Evolutionary conservation across 352 stramenopile genomes (phyloP).

Genomic region (Globisporangium parvum): DNA sequence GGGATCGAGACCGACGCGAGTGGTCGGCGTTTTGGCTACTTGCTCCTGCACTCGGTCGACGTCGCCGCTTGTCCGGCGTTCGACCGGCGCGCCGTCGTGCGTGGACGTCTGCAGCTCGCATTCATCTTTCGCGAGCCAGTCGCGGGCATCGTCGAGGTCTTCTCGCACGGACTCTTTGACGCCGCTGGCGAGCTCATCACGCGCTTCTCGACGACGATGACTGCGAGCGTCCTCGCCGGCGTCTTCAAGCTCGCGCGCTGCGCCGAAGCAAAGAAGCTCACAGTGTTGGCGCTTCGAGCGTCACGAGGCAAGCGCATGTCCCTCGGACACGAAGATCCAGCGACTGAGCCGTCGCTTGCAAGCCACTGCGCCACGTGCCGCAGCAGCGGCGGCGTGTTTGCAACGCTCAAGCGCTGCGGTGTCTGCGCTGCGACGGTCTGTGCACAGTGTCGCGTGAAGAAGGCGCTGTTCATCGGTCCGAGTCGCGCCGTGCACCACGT

Average conservation of each 20-base stretch:
- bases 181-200: slow-evolving; percentile 26
- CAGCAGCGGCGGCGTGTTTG: slow-evolving; percentile 8
- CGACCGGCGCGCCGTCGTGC: slow-evolving; percentile 19
- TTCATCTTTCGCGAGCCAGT: slow-evolving; percentile 32
- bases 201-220: slow-evolving; percentile 20
- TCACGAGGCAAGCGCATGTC: neutral
- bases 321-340: neutral
- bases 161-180: slow-evolving; percentile 40
- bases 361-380: slow-evolving; percentile 15
- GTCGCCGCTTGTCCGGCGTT: slow-evolving; percentile 35
- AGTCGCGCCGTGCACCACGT: slow-evolving; percentile 15
- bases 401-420: slow-evolving; percentile 17
- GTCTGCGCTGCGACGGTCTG: slow-evolving; percentile 20
- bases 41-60: slow-evolving; percentile 39
- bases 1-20: slow-evolving; percentile 29
- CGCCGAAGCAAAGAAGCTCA: slow-evolving; percentile 53
- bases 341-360: no score
- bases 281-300: slow-evolving; percentile 21
- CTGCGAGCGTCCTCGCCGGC: slow-evolving; percentile 28
- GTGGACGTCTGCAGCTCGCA: slow-evolving; percentile 23
- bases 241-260: slow-evolving; percentile 26
- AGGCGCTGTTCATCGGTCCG: slow-evolving; percentile 22
- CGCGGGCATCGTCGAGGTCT: slow-evolving; percentile 34
- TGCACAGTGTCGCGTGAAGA: slow-evolving; percentile 21
- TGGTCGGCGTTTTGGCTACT: slow-evolving; percentile 31